A percentile compares a stretch with the other conserved stretches of the same genome.
Conservation (phyloP, 257 asterid species). For the Buddleja alternifolia region DNA sequence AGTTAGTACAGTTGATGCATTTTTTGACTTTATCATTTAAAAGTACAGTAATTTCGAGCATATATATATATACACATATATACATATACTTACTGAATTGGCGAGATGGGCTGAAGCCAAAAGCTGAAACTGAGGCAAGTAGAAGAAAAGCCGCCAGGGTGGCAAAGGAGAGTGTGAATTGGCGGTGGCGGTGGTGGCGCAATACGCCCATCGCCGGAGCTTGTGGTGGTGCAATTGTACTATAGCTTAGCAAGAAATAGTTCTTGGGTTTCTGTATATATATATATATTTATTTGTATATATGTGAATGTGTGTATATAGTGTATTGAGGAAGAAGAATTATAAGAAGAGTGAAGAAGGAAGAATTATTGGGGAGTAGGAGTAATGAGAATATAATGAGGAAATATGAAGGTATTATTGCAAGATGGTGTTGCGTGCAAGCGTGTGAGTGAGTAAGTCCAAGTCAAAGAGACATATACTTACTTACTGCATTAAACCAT, state of each 20-base stretch:
- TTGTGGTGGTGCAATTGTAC: slow-evolving; percentile 2
- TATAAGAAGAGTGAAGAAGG: neutral
- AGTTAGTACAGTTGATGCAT: too few relatives aligned
- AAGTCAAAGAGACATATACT: slow-evolving; percentile 51
- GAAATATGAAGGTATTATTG: slow-evolving; percentile 9
- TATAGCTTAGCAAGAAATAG: neutral
- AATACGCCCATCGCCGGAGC: slow-evolving; percentile 45
- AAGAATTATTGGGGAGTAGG: slow-evolving; percentile 35
- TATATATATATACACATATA: too few relatives aligned
- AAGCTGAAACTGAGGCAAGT: slow-evolving; percentile 47
- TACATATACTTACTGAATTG: slow-evolving; percentile 47
- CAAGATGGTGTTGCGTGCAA: slow-evolving; percentile 45
- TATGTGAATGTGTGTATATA: neutral
- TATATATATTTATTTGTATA: neutral
- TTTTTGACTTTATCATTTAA: too few relatives aligned
- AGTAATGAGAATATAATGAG: slow-evolving; percentile 15
- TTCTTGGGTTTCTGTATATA: too few relatives aligned
- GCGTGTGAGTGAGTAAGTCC: slow-evolving; percentile 48
- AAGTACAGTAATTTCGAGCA: too few relatives aligned
- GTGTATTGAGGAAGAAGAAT: too few relatives aligned
- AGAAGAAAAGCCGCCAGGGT: slow-evolving; percentile 54
- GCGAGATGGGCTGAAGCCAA: slow-evolving; percentile 37
- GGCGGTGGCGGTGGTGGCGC: slow-evolving; percentile 39
- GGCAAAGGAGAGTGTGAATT: slow-evolving; percentile 44
- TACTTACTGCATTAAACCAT: slow-evolving; percentile 23